Base-by-base conservation (phyloP, 2,329 filamentous ascomycete genomes). In the Periconia sp. region DNA sequence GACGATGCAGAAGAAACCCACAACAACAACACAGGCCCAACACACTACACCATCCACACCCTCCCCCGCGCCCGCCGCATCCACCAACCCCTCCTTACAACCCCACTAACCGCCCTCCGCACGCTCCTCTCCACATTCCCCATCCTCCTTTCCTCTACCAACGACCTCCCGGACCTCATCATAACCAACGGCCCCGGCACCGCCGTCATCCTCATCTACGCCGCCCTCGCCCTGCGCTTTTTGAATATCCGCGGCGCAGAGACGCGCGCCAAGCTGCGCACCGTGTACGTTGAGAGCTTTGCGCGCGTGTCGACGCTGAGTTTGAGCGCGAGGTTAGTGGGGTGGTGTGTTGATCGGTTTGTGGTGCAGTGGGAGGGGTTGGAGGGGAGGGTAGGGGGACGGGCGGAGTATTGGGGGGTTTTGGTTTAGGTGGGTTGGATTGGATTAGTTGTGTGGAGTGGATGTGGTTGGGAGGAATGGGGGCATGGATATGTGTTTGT, bases 251-350 rank as follows among this genome's bases (percentile, higher is more conserved):
- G 60, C 46, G 72, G 74, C 10, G 72, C 65, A 31, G 58, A 73
- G 37, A 66, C 66, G 8, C 70, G 77, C 18, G 75, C 79, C 27
- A 82, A 82, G 58, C 87, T 93, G 77, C 84, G 85, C 57, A 87
- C 89, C 10, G 79, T 97, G 14, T 99, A 94, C 71, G 84, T 97
- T 27, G 94, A 99, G 79, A 94, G 90, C 18, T 97, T 92, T 88
- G 93, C 94, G 2, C 83, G 94, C 15, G 90, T 96, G 15, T 87
- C 82, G 60, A 87, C 84, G 13, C 75, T 97, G 59, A 97, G 93
- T 76, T 73, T 97, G 54, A 96, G 91, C 37, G 94, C 93, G 0
- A 87, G 85, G 69, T 76, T 97, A 37, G 78, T 99, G 53, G 75
- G 88, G 1, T 76, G 79, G 44, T 74, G 95, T 41, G 89, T 89